Evolutionary conservation across 75 land plant species (phyloP).

Genomic region (Larix kaempferi): DNA sequence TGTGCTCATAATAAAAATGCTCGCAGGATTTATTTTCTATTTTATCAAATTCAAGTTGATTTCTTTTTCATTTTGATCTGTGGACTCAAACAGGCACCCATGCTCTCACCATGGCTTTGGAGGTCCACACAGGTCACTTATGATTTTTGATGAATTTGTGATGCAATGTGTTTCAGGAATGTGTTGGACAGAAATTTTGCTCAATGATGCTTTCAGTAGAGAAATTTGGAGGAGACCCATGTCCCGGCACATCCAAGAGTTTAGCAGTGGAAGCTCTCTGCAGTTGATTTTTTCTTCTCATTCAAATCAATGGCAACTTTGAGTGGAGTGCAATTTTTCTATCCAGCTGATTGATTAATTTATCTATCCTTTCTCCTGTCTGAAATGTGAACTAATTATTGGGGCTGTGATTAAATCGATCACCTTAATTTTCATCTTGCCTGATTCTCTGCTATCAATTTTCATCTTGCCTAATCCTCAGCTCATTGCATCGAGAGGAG

Average conservation of each 20-base stretch:
- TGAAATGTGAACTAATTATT: neutral
- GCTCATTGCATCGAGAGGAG: too few species aligned
- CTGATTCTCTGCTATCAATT: too few species aligned
- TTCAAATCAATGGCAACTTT: neutral
- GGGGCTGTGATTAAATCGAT: neutral
- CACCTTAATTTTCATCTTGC: too few species aligned
- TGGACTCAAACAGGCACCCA: too few species aligned
- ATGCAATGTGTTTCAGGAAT: slow-evolving; percentile 3
- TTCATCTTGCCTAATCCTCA: too few species aligned
- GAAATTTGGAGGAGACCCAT: slow-evolving; percentile 41
- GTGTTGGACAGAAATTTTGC: slow-evolving; percentile 21
- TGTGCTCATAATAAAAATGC: too few species aligned
- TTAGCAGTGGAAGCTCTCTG: slow-evolving; percentile 78
- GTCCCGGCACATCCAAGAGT: slow-evolving; percentile 44
- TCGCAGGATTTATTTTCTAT: neutral
- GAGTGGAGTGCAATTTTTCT: neutral
- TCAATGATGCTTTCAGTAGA: slow-evolving; percentile 26
- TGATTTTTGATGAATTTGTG: neutral
- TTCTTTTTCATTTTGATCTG: neutral
- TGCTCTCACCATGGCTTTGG: too few species aligned
- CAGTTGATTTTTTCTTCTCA: slow-evolving; percentile 11
- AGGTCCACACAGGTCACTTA: too few species aligned
- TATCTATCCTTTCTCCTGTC: neutral
- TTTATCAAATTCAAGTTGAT: neutral
- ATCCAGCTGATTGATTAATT: slow-evolving; percentile 3